Evolutionary conservation across 768 basidiomycete species (phyloP).

Genomic region (Boletus speciosus): DNA sequence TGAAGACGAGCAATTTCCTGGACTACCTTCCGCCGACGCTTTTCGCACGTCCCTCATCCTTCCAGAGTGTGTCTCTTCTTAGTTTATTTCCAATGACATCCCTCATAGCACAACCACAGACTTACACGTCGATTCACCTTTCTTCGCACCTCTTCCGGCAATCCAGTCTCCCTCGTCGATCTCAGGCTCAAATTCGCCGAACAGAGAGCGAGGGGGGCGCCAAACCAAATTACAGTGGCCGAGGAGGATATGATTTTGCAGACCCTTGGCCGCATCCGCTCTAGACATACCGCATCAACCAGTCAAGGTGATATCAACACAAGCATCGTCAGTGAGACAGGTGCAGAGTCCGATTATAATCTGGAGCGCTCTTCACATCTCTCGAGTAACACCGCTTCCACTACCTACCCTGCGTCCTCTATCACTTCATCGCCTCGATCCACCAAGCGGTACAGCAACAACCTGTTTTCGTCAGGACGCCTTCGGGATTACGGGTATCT

Average conservation of each 20-base stretch:
- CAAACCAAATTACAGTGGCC: slow-evolving; percentile 70
- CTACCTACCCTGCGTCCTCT: slow-evolving; percentile 38
- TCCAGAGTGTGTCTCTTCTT: slow-evolving; percentile 62
- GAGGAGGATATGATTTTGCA: slow-evolving; percentile 85
- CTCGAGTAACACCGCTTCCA: slow-evolving; percentile 37
- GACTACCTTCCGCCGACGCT: slow-evolving; percentile 65
- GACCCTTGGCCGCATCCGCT: slow-evolving; percentile 55
- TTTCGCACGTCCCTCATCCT: slow-evolving; percentile 86
- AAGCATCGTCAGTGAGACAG: slow-evolving; percentile 14
- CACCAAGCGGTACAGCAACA: slow-evolving; percentile 78
- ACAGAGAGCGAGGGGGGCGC: slow-evolving; percentile 67
- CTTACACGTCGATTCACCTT: slow-evolving; percentile 81
- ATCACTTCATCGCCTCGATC: slow-evolving; percentile 42
- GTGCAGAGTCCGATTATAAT: slow-evolving; percentile 29
- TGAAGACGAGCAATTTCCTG: slow-evolving; percentile 44
- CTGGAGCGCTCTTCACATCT: slow-evolving; percentile 34
- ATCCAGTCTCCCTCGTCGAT: slow-evolving; percentile 61
- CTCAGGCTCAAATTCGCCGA: slow-evolving; percentile 67
- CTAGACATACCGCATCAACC: slow-evolving; percentile 28
- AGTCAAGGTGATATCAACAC: slow-evolving; percentile 19
- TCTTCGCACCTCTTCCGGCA: slow-evolving; percentile 64
- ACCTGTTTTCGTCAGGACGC: slow-evolving; percentile 79
- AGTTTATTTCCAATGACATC: neutral
- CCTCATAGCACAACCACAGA: slow-evolving; percentile 39
- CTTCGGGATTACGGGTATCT: slow-evolving; percentile 73